Evolutionary conservation across 2,329 filamentous ascomycete genomes (phyloP).

Genomic region (Stenocarpella maydis): DNA sequence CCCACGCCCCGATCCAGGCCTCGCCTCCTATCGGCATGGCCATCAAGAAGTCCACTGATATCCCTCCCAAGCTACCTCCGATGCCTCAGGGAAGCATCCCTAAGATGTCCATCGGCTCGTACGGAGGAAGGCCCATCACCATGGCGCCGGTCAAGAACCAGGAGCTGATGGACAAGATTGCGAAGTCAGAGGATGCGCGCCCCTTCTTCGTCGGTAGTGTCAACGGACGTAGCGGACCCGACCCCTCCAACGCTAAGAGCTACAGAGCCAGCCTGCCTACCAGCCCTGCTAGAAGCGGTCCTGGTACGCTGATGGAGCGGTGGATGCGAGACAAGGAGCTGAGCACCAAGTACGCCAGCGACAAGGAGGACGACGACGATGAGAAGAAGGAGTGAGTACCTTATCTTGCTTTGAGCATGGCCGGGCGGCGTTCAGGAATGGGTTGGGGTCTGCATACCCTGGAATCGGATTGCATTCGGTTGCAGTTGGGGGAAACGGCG

Average conservation of each 20-base stretch:
- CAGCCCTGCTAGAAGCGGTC: conserved; percentile 38
- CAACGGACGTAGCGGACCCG: conserved; percentile 43
- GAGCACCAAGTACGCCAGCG: conserved; percentile 30
- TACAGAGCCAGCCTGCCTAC: conserved; percentile 40
- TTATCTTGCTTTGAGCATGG: not conserved
- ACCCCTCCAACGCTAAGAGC: conserved; percentile 42
- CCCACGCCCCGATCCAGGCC: conserved; percentile 15
- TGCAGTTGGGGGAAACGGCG: conserved; percentile 12
- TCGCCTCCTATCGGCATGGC: conserved; percentile 24
- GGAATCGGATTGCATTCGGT: not conserved
- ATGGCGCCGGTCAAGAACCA: conserved; percentile 34
- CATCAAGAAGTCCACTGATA: conserved; percentile 5
- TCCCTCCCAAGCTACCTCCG: conserved; percentile 27
- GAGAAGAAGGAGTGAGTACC: conserved; percentile 19
- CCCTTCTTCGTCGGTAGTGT: conserved; percentile 53
- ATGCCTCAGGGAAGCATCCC: conserved; percentile 33
- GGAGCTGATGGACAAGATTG: conserved; percentile 43
- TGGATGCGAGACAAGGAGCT: conserved; percentile 32
- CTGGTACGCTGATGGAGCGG: conserved; percentile 45
- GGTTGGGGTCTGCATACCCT: conserved; percentile 3
- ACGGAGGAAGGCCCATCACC: conserved; percentile 48
- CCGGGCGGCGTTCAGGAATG: not conserved
- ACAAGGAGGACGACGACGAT: conserved; percentile 21
- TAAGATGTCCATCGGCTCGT: conserved; percentile 47
- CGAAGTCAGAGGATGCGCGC: conserved; percentile 46